phyloP scores from a whole-genome alignment of 2,329 filamentous ascomycete species.

The Phialophora tarda region DNA sequence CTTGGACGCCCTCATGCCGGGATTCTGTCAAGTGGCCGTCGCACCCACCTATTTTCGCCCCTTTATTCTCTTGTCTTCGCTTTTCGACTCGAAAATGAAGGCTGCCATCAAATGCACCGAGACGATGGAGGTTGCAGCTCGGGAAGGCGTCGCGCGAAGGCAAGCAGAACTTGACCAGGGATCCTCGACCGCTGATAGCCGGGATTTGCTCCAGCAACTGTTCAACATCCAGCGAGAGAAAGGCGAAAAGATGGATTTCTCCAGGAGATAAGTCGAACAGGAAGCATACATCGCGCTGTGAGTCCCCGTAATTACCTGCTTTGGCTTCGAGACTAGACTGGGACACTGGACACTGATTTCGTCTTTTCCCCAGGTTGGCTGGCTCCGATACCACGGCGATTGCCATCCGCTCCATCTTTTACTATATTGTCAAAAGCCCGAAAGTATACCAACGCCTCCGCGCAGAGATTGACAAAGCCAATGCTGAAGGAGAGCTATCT shows the following conservation, averaged over 20 bases:
- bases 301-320: neutral
- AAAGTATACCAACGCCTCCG: slow-evolving; percentile 24
- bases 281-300: neutral
- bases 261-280: slow-evolving; percentile 12
- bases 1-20: slow-evolving; percentile 45
- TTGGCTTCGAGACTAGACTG: neutral
- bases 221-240: slow-evolving; percentile 42
- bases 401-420: neutral
- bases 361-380: neutral
- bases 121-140: slow-evolving; percentile 41
- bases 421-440: slow-evolving; percentile 52
- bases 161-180: slow-evolving; percentile 31
- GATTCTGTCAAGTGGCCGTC: slow-evolving; percentile 42
- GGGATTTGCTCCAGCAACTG: slow-evolving; percentile 43
- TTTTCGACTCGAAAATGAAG: slow-evolving; percentile 38
- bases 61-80: slow-evolving; percentile 24
- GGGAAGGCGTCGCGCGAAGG: slow-evolving; percentile 32
- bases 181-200: slow-evolving; percentile 30
- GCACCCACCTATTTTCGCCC: slow-evolving; percentile 41
- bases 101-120: slow-evolving; percentile 42
- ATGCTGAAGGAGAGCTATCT: slow-evolving; percentile 21
- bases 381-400: neutral
- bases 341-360: neutral
- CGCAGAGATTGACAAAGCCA: slow-evolving; percentile 27
- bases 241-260: slow-evolving; percentile 44